These are phyloP conservation scores for Rhodotorula sp. DNA, from an alignment of 1,284 basidiomycete species.

Conservation along the genomic window DNA sequence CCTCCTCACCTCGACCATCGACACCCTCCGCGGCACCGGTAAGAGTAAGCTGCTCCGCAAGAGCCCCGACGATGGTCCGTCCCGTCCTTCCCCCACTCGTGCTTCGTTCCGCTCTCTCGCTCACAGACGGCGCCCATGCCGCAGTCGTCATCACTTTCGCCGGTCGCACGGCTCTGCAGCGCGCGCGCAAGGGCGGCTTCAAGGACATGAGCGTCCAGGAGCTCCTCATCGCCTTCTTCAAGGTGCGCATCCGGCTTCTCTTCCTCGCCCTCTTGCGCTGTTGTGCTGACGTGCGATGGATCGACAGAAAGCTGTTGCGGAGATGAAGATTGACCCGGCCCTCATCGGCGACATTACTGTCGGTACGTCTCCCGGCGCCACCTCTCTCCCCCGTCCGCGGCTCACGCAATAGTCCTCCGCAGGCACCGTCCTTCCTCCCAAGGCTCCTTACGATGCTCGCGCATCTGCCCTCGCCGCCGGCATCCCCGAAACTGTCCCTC, in stretches of 20 bases:
- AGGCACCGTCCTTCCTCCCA: constrained; percentile 50
- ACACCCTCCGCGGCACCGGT: constrained; percentile 33
- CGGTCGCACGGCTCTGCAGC: constrained; percentile 68
- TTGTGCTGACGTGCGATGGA: constrained; percentile 30
- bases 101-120: not conserved
- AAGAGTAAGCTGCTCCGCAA: constrained; percentile 37
- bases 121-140: not conserved
- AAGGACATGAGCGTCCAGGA: constrained; percentile 73
- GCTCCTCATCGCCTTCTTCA: constrained; percentile 71
- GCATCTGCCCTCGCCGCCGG: constrained; percentile 77
- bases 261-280: constrained; percentile 16
- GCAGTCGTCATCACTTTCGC: constrained; percentile 73
- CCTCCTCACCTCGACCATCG: constrained; percentile 29
- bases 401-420: constrained; percentile 60
- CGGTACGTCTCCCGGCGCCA: constrained; percentile 47
- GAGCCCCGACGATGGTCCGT: constrained; percentile 41
- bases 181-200: constrained; percentile 73
- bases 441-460: constrained; percentile 58
- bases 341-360: constrained; percentile 77
- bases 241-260: constrained; percentile 52
- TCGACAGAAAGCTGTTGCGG: constrained; percentile 62
- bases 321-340: constrained; percentile 66
- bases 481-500: constrained; percentile 71
- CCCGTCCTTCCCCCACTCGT: not conserved
- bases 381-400: not conserved